A percentile compares a stretch with the other conserved stretches of the same genome.
These are phyloP conservation scores for Colletotrichum filicis DNA, from an alignment of 2,329 filamentous ascomycete genomes.

Conservation along the genomic window DNA sequence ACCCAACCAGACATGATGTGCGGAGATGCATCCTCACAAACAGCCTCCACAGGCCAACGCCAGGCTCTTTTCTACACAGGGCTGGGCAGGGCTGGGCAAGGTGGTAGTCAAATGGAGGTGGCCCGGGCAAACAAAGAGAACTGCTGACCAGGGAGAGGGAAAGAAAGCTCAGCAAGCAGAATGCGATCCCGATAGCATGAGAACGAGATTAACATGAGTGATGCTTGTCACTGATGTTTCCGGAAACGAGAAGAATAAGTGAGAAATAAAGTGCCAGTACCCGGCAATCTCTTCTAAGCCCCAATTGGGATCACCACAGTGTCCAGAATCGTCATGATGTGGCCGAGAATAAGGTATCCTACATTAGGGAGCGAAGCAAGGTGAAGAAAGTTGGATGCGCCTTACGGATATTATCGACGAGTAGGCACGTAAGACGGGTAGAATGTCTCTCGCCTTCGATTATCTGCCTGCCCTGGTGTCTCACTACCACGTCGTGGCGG, in stretches of 20 bases:
- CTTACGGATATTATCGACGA: background rate
- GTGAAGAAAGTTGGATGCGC: background rate
- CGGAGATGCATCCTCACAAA: background rate
- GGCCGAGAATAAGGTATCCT: background rate
- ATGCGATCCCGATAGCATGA: background rate
- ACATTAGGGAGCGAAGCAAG: background rate
- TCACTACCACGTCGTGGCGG: background rate
- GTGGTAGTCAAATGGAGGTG: background rate
- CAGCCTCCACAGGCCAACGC: background rate
- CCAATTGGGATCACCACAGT: background rate
- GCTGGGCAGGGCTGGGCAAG: conserved; percentile 7
- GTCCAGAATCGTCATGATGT: background rate
- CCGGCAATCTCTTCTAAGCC: background rate
- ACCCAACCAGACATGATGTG: background rate
- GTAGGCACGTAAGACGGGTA: background rate
- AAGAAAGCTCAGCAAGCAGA: background rate
- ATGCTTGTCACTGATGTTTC: background rate
- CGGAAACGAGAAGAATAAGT: background rate
- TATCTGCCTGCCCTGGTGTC: background rate
- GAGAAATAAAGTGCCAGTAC: background rate
- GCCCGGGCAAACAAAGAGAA: background rate
- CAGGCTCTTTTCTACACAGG: background rate
- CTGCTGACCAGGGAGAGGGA: background rate
- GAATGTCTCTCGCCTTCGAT: background rate
- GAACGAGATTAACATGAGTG: background rate